Evolutionary conservation across 352 stramenopile species (phyloP), one percentile per base, ranked within the genome.

Genomic region (Phytopythium chamaehyphon): DNA sequence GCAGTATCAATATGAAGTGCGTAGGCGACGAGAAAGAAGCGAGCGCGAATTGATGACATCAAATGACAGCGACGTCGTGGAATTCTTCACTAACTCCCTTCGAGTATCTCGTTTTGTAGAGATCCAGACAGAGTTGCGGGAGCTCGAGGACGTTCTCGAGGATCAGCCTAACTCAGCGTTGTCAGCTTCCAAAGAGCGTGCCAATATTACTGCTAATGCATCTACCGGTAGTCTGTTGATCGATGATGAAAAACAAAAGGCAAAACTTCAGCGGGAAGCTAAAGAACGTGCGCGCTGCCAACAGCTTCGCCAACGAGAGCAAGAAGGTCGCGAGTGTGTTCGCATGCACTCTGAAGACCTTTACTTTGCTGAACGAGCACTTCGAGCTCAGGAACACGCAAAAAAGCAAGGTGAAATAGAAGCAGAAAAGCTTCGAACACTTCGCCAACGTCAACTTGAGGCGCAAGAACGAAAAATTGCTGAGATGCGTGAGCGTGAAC

Each of bases 261-360:
- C 28, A 36, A 42, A 28, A 31, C 22, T 49, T 14, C 16, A 61
- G 21, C 57, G 58, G 11, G 61, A 46, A 4, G 43, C 58, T n/a
- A 54, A 72, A 44, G 61, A 71, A 31, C 59, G 48, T 14, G 42
- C 56, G 15, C 68, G 73, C 1, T 28, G 73, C 22, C 38, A 64
- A n/a, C 45, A 57, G 16, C 36, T 79, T 28, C 60, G 28, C 10
- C 19, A 26, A 2, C 24, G 39, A 6, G 47, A 53, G 21, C 35
- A 28, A 2, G 18, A 44, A 22, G 19, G 11, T 16, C 47, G 35
- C 14, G 33, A 53, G 19, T 12, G 35, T 26, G 12, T 69, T 22
- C 55, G 47, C 33, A 83, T 89, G 76, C 49, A 44, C 33, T 61
- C 57, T 35, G 78, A 89, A 39, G 78, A 89, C 44, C 19, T 71